Evolutionary conservation across 176 grass and related monocot genomes (phyloP).

Genomic region (Guadua angustifolia): DNA sequence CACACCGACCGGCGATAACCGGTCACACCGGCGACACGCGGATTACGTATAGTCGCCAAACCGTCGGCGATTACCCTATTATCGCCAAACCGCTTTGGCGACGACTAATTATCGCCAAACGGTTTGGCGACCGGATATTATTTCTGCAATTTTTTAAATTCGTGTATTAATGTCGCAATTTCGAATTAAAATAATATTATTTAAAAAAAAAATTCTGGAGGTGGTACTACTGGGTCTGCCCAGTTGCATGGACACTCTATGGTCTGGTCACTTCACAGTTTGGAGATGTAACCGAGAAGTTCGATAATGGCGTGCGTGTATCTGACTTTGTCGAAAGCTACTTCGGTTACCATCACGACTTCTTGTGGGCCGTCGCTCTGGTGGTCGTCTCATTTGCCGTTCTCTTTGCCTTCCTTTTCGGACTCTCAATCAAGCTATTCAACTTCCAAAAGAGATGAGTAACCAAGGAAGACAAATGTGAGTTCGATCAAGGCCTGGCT

Average conservation of each 20-base stretch:
- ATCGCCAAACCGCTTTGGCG: too few relatives aligned
- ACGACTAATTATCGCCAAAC: too few relatives aligned
- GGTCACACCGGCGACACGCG: too few relatives aligned
- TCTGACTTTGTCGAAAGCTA: slow-evolving; percentile 60
- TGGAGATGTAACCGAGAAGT: slow-evolving; percentile 47
- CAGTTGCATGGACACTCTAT: slow-evolving; percentile 75
- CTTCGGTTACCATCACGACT: slow-evolving; percentile 61
- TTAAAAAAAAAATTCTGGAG: too few relatives aligned
- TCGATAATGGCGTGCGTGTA: slow-evolving; percentile 15
- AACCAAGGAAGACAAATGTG: background rate
- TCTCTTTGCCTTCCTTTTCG: slow-evolving; percentile 74
- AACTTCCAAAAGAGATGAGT: slow-evolving; percentile 81
- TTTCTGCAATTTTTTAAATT: too few relatives aligned
- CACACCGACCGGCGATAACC: too few relatives aligned
- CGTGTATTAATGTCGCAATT: too few relatives aligned
- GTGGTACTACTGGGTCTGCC: slow-evolving; percentile 82
- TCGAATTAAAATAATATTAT: too few relatives aligned
- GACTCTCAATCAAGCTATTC: slow-evolving; percentile 62
- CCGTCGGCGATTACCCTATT: too few relatives aligned
- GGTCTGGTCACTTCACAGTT: slow-evolving; percentile 74
- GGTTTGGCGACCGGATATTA: too few relatives aligned
- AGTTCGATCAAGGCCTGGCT: background rate
- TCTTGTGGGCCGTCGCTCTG: slow-evolving; percentile 58
- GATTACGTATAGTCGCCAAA: too few relatives aligned
- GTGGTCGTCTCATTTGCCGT: slow-evolving; percentile 51